Percentiles rank a stretch among this genome's conserved stretches.
phyloP scores from a whole-genome alignment of 805 yeast genomes.

The Candida cerambycidarum region DNA sequence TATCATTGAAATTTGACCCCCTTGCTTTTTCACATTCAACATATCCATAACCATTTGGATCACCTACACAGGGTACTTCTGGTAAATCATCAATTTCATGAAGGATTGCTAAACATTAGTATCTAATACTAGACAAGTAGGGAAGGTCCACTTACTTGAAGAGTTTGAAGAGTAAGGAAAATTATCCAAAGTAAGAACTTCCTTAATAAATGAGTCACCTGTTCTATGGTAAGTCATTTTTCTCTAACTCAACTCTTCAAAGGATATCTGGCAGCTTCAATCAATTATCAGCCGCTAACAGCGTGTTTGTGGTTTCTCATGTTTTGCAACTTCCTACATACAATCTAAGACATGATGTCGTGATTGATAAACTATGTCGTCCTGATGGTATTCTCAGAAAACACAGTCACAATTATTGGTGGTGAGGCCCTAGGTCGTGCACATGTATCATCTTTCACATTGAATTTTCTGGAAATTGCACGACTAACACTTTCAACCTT shows the following conservation, averaged over 20 bases:
- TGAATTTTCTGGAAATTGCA: neutral
- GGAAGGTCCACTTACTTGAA: neutral
- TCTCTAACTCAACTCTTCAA: too few relatives aligned
- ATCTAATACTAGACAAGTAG: neutral
- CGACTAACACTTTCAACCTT: conserved; percentile 1
- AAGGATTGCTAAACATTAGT: conserved; percentile 2
- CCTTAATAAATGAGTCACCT: neutral
- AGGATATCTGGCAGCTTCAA: too few relatives aligned
- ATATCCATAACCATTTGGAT: conserved; percentile 1
- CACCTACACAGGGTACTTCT: conserved; percentile 1
- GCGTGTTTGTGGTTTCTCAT: neutral
- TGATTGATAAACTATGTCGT: too few relatives aligned
- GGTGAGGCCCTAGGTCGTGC: conserved; percentile 1
- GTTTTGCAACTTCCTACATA: conserved; percentile 5
- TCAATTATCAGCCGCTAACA: conserved; percentile 1
- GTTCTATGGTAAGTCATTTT: neutral
- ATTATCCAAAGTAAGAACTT: conserved; percentile 1
- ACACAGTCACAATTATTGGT: conserved; percentile 3
- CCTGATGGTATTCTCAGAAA: too few relatives aligned
- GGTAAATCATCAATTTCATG: neutral
- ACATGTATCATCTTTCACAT: neutral
- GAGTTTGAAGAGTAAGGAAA: neutral
- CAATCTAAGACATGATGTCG: conserved; percentile 1
- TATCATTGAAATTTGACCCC: conserved; percentile 2
- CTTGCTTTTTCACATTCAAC: neutral